These are phyloP conservation scores for Epichloe festucae DNA, from an alignment of 2,329 filamentous ascomycete species.

Conservation along the genomic window DNA sequence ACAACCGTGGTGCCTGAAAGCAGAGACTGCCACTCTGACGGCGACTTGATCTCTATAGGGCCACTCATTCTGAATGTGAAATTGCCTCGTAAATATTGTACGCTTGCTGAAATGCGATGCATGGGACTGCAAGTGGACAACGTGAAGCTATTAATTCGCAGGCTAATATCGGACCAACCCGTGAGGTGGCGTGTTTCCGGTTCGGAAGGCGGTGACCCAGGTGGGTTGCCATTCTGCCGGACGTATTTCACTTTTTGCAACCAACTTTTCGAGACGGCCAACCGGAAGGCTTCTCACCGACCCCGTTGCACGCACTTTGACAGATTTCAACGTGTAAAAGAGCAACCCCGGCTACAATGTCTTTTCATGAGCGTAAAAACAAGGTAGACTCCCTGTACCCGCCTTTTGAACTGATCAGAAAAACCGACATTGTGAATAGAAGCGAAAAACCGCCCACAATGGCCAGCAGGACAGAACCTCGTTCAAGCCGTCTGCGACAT, in stretches of 20 bases:
- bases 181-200: slow-evolving; percentile 1
- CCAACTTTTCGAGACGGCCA: slow-evolving; percentile 10
- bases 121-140: neutral
- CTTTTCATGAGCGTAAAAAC: slow-evolving; percentile 18
- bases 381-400: slow-evolving; percentile 12
- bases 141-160: neutral
- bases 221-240: slow-evolving; percentile 15
- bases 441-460: slow-evolving; percentile 35
- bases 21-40: slow-evolving; percentile 57
- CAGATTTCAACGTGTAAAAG: neutral
- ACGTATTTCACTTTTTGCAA: slow-evolving; percentile 7
- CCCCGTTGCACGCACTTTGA: neutral
- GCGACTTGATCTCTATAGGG: slow-evolving; percentile 47
- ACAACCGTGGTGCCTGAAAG: slow-evolving; percentile 66
- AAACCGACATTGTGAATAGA: slow-evolving; percentile 22
- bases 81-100: neutral
- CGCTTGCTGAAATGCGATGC: neutral
- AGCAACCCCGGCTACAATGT: slow-evolving; percentile 13
- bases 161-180: neutral
- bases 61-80: slow-evolving; percentile 26
- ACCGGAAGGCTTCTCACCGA: neutral
- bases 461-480: slow-evolving; percentile 31
- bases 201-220: slow-evolving; percentile 9
- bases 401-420: neutral
- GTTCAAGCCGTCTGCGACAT: slow-evolving; percentile 53